Base-by-base conservation (phyloP, 140 eudicot genomes). In the Bidens hawaiensis region DNA sequence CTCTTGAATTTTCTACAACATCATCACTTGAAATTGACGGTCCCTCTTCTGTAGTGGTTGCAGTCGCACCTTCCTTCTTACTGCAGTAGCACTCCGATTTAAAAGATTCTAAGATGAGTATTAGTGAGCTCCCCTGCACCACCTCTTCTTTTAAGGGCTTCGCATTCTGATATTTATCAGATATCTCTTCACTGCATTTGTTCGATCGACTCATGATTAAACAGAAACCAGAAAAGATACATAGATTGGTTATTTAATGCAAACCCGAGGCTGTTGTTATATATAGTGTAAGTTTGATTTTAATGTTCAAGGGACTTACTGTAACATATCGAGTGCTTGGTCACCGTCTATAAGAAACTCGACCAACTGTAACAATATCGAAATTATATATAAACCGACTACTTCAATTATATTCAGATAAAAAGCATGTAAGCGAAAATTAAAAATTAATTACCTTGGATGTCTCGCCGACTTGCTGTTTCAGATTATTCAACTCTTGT, bases 131-230 rank as follows among this genome's bases (percentile, higher is more conserved):
- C 11, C 60, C 68, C 48, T 69, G 70, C 47, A 75, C 83, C 43
- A 86, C 74, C 52, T 64, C 76, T 49, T 76, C 69, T 70, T 83
- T 83, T 55, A 83, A 70, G 5, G 49, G 48, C 52, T 64, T 83
- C 80, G 76, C 85, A 40, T 86, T 87, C 58, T 76, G 83, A 64
- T 83, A 78, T 34, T 74, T 80, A 16, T 83, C 83, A 26, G 82
- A 77, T 25, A 86, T 80, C 64, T 86, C 87, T 67, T 88, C 88
- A 55, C 95, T 86, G 90, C 76, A 60, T 40, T 40, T n/a, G n/a
- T n/a, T n/a, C n/a, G n/a, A n/a, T n/a, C n/a, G n/a, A n/a, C n/a
- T n/a, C n/a, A n/a, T n/a, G n/a, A n/a, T n/a, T n/a, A n/a, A n/a
- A n/a, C n/a, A n/a, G n/a, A n/a, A n/a, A n/a, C n/a, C n/a, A n/a